Base-by-base conservation (phyloP, 495 filamentous ascomycete genomes). In the Tuber borchii region DNA sequence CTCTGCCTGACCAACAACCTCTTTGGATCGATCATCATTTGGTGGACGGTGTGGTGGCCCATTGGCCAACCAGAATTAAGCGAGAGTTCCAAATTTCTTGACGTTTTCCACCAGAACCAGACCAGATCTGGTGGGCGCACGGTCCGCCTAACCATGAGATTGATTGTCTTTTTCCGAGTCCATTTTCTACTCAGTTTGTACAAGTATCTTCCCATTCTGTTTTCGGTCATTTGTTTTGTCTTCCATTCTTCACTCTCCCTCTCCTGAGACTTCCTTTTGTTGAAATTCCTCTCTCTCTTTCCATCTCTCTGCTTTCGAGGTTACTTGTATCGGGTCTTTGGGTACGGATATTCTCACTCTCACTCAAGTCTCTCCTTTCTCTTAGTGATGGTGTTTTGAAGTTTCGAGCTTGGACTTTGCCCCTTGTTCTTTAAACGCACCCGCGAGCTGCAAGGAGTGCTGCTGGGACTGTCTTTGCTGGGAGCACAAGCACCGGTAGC, bases 381-480 rank as follows among this genome's bases (percentile, higher is more conserved):
- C 45, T 40, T 71, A 2, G 70, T 71, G 6, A 42, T 71, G 43
- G 43, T 31, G 40, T 65, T 65, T 65, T 65, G 56, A 65, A n/a
- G 56, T 65, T 65, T 65, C 31, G 56, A 65, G 26, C 56, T 34
- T 65, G 56, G 56, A 65, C 26, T 79, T 79, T 78, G 70, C 74
- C 78, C 78, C 73, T 79, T 75, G 76, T 69, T 77, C 73, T 79
- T 72, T 71, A 40, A 43, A 51, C 76, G 73, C 78, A 79, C 76
- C 72, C 76, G 74, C 77, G 77, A 76, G 72, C 78, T 76, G 72
- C 69, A 56, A 48, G 76, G 77, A 7, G 17, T 48, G 76, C 70
- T 79, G 73, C 73, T 40, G 56, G 56, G 56, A 34, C 26, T 65
- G 26, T 65, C 56, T 31, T 65, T 34, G 45, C 45, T 46, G 56